These are phyloP conservation scores for Daldinia loculata DNA, from an alignment of 495 filamentous ascomycete species.

Conservation along the genomic window DNA sequence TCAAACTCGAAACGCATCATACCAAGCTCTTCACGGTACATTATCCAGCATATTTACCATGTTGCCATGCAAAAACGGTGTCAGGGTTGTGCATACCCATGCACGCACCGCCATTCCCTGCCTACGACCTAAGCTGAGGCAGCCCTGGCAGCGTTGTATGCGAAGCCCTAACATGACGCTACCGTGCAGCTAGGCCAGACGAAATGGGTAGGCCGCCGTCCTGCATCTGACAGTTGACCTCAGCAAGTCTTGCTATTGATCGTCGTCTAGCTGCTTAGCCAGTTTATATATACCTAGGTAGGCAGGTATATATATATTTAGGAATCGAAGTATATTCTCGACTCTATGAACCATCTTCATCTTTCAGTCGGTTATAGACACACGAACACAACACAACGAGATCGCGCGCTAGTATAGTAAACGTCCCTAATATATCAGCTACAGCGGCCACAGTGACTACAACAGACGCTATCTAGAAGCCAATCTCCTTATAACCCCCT, in stretches of 20 bases:
- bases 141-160: background rate
- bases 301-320: background rate
- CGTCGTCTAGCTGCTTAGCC: background rate
- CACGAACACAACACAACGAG: too few relatives aligned
- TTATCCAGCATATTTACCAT: too few relatives aligned
- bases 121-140: background rate
- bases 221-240: conserved; percentile 14
- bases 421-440: conserved; percentile 7
- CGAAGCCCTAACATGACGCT: conserved; percentile 14
- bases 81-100: background rate
- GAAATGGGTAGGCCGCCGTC: background rate
- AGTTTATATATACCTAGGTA: background rate
- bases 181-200: background rate
- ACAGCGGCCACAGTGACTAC: background rate
- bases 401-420: conserved; percentile 34
- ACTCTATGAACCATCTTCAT: conserved; percentile 15
- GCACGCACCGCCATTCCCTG: conserved; percentile 9
- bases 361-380: background rate
- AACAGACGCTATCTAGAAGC: too few relatives aligned
- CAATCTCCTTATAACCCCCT: background rate
- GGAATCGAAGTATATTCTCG: conserved; percentile 28
- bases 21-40: conserved; percentile 1
- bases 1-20: conserved; percentile 16
- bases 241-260: conserved; percentile 4
- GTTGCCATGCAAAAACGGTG: background rate